These are phyloP conservation scores for Blastobotrys arbuscula DNA, from an alignment of 1,139 yeast species.

Conservation along the genomic window DNA sequence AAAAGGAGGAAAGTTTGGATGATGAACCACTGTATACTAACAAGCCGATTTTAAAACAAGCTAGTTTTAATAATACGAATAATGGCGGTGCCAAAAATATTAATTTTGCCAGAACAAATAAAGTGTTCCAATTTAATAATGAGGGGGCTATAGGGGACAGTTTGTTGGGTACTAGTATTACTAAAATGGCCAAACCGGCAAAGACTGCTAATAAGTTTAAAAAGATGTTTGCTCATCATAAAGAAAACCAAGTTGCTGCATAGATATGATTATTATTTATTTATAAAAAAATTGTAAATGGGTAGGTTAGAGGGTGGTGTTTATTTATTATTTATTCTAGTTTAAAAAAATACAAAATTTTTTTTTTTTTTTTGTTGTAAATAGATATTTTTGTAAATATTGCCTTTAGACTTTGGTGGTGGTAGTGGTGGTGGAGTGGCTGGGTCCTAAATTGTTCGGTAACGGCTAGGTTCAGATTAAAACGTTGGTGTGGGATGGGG, in stretches of 20 bases:
- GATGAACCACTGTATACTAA: background rate
- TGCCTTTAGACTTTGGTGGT: too few species aligned
- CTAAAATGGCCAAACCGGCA: constrained; percentile 15
- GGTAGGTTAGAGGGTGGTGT: too few species aligned
- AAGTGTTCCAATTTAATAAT: constrained; percentile 11
- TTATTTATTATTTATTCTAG: too few species aligned
- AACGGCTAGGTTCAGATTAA: too few species aligned
- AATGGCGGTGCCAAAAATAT: constrained; percentile 3
- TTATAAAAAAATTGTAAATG: too few species aligned
- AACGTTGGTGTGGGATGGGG: too few species aligned
- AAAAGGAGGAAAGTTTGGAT: background rate
- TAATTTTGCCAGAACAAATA: constrained; percentile 12
- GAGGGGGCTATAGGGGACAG: constrained; percentile 9
- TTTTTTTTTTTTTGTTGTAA: too few species aligned
- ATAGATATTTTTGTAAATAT: too few species aligned
- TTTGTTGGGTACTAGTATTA: constrained; percentile 9
- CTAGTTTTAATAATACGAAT: background rate
- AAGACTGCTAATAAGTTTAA: background rate
- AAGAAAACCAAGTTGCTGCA: background rate
- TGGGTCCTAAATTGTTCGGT: too few species aligned
- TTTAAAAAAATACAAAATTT: too few species aligned
- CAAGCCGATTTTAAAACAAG: background rate
- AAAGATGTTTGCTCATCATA: background rate
- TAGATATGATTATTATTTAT: too few species aligned
- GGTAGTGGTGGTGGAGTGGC: too few species aligned